These are phyloP conservation scores for Austroboletus festivus DNA, from an alignment of 768 basidiomycete species.

Conservation along the genomic window DNA sequence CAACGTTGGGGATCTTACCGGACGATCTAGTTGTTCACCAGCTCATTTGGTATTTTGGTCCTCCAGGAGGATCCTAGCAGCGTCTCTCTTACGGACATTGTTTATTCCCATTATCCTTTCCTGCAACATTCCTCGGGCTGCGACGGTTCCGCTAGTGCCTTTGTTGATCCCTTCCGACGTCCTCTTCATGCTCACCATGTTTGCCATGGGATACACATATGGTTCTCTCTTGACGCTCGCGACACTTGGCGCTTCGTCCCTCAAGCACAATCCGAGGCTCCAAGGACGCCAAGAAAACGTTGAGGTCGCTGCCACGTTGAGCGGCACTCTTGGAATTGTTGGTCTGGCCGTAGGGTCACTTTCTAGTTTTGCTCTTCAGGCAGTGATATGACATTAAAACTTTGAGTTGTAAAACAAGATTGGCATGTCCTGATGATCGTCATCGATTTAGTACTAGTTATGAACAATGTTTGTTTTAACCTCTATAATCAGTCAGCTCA, in stretches of 20 bases:
- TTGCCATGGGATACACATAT: not conserved
- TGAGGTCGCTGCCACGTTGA: not conserved
- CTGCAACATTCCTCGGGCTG: not conserved
- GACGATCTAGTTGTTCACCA: slow-evolving; percentile 62
- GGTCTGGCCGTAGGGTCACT: not conserved
- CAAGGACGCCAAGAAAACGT: not conserved
- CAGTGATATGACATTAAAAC: not conserved
- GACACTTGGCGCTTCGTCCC: not conserved
- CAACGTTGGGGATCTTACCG: slow-evolving; percentile 65
- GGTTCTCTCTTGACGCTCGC: not conserved
- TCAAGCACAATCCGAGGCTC: not conserved
- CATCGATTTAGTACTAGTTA: no score
- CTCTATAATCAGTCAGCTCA: no score
- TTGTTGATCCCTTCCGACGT: not conserved
- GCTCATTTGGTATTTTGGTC: slow-evolving; percentile 65
- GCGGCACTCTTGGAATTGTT: not conserved
- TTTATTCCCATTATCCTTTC: slow-evolving; percentile 79
- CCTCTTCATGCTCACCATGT: not conserved
- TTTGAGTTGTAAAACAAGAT: not conserved
- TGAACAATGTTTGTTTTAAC: no score
- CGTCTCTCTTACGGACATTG: slow-evolving; percentile 65
- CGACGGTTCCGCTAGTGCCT: not conserved
- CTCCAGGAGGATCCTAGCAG: slow-evolving; percentile 51
- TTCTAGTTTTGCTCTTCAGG: not conserved
- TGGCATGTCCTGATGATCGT: no score